These are phyloP conservation scores for Gaeumannomyces sp. DNA, from an alignment of 2,329 filamentous ascomycete genomes.

Conservation along the genomic window DNA sequence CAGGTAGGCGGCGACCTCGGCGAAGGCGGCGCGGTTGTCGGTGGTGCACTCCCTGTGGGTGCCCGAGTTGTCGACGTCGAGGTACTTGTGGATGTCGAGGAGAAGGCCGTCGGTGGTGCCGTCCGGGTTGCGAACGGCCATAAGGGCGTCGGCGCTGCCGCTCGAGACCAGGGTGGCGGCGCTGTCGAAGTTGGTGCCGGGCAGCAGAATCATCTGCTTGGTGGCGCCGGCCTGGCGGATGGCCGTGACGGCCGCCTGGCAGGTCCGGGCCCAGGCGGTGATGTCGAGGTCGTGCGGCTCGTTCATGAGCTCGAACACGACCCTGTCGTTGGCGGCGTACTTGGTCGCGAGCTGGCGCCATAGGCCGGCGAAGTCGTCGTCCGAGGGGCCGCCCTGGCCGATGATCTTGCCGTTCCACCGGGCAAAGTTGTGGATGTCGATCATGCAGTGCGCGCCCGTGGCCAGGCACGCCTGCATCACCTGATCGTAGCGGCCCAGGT, in stretches of 20 bases:
- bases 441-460: constrained; percentile 42
- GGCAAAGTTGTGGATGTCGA: constrained; percentile 52
- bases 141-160: constrained; percentile 44
- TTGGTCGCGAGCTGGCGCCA: constrained; percentile 54
- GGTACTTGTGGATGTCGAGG: constrained; percentile 56
- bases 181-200: constrained; percentile 40
- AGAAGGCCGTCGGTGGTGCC: constrained; percentile 49
- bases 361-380: constrained; percentile 54
- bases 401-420: constrained; percentile 58
- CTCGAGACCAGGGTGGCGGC: constrained; percentile 37
- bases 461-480: constrained; percentile 42
- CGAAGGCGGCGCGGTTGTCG: constrained; percentile 32
- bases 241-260: constrained; percentile 57
- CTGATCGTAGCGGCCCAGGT: constrained; percentile 39
- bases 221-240: constrained; percentile 55
- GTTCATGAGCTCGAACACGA: constrained; percentile 65
- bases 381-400: constrained; percentile 57
- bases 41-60: constrained; percentile 45
- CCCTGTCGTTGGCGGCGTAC: constrained; percentile 46
- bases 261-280: constrained; percentile 50
- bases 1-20: constrained; percentile 28
- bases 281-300: constrained; percentile 59
- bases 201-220: constrained; percentile 58
- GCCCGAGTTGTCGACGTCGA: constrained; percentile 52
- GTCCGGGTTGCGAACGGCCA: constrained; percentile 51